Percentiles rank a stretch among this genome's conserved stretches.
Conservation (phyloP, 2,329 filamentous ascomycete species). For the Xylariaceae sp. region DNA sequence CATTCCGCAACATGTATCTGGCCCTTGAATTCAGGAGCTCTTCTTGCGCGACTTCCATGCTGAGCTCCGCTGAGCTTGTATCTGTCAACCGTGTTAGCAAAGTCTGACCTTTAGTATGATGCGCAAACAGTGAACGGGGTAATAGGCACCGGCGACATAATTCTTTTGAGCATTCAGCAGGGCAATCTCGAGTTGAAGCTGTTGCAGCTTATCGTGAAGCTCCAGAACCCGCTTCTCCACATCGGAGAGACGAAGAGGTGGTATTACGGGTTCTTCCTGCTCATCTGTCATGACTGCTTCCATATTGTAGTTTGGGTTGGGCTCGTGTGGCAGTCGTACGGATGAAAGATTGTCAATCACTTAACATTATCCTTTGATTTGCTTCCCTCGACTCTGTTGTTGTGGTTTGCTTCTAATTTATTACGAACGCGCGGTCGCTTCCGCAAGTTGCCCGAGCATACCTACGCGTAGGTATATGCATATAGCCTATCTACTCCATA, state of each 20-base stretch:
- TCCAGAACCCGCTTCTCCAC: conserved; percentile 61
- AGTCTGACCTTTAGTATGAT: background rate
- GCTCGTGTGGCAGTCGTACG: background rate
- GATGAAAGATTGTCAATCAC: background rate
- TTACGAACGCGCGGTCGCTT: too few species aligned
- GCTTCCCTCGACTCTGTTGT: background rate
- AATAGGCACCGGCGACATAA: conserved; percentile 32
- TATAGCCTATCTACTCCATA: too few species aligned
- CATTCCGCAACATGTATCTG: conserved; percentile 62
- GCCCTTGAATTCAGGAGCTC: conserved; percentile 66
- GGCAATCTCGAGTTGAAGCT: conserved; percentile 66
- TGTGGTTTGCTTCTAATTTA: background rate
- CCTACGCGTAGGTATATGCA: too few species aligned
- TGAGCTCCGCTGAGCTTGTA: conserved; percentile 22
- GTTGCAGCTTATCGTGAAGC: conserved; percentile 65
- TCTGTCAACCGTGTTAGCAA: conserved; percentile 39
- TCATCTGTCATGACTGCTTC: conserved; percentile 25
- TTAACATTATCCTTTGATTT: background rate
- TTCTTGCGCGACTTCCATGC: conserved; percentile 52
- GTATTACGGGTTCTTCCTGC: conserved; percentile 26
- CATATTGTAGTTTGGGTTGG: too few species aligned
- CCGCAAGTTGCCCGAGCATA: too few species aligned
- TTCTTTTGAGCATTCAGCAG: conserved; percentile 51
- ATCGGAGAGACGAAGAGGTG: conserved; percentile 52
- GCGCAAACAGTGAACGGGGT: background rate